A percentile compares a stretch with the other conserved stretches of the same genome.
Evolutionary conservation across 129 eudicot genomes (phyloP).

Genomic region (Artemisia annua): DNA sequence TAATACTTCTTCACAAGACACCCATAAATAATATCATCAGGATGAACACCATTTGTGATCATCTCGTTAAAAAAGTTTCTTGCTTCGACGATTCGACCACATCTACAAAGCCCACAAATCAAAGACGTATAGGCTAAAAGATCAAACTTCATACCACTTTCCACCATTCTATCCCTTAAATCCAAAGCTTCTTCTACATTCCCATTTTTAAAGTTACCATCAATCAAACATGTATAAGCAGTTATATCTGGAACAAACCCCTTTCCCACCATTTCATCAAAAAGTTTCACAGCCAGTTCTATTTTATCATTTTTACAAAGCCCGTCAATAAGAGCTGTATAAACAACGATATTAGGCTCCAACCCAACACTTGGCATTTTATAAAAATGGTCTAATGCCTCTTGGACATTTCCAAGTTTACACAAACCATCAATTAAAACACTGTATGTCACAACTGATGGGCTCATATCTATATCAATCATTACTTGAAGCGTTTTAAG

Average conservation of each 20-base stretch:
- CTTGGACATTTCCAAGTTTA: conserved; percentile 60
- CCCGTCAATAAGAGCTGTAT: conserved; percentile 77
- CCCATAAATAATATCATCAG: conserved; percentile 71
- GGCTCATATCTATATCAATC: conserved; percentile 52
- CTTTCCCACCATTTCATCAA: conserved; percentile 63
- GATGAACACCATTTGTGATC: conserved; percentile 61
- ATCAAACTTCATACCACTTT: conserved; percentile 68
- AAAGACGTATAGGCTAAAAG: conserved; percentile 68
- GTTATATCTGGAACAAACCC: conserved; percentile 65
- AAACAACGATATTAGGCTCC: conserved; percentile 58
- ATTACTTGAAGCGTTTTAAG: conserved; percentile 60
- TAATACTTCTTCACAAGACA: conserved; percentile 62
- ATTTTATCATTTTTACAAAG: conserved; percentile 59
- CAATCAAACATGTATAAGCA: conserved; percentile 72
- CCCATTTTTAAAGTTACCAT: conserved; percentile 73
- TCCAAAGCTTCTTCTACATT: conserved; percentile 62
- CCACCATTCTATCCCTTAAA: conserved; percentile 46
- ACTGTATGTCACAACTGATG: conserved; percentile 67
- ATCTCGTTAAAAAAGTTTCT: conserved; percentile 59
- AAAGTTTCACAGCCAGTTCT: conserved; percentile 53
- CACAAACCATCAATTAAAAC: conserved; percentile 75
- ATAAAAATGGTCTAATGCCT: conserved; percentile 49
- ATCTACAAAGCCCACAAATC: conserved; percentile 67
- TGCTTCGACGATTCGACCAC: conserved; percentile 52
- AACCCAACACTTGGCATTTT: conserved; percentile 51